Percentiles rank a stretch among this genome's conserved stretches.
phyloP scores from a whole-genome alignment of 768 basidiomycete species.

The Mrakia frigida region DNA sequence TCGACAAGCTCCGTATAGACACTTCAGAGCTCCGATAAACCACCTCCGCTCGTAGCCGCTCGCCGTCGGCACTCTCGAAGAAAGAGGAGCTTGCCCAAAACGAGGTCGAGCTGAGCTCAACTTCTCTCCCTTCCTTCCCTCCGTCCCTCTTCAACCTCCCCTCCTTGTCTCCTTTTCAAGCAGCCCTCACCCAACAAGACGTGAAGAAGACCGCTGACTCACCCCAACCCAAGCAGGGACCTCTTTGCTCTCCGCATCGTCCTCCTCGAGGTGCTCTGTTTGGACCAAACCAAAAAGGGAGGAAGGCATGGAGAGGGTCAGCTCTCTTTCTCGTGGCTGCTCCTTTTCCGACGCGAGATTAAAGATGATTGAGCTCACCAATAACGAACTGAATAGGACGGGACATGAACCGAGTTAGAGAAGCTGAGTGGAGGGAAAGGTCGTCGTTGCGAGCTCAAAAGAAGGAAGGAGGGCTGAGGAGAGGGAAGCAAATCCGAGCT shows the following conservation, averaged over 20 bases:
- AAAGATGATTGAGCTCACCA: slow-evolving; percentile 26
- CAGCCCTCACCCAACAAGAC: background rate
- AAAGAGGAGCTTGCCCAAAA: too few relatives aligned
- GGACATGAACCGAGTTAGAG: background rate
- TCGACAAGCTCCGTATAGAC: too few relatives aligned
- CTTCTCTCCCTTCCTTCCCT: too few relatives aligned
- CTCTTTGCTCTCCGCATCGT: slow-evolving; percentile 65
- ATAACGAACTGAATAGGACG: slow-evolving; percentile 34
- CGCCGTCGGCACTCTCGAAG: too few relatives aligned
- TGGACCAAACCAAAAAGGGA: background rate
- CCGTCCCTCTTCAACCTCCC: background rate
- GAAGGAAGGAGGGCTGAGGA: background rate
- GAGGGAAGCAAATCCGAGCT: background rate
- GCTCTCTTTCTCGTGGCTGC: too few relatives aligned
- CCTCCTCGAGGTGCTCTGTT: slow-evolving; percentile 91
- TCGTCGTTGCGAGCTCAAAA: too few relatives aligned
- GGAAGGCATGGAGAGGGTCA: too few relatives aligned
- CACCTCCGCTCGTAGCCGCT: too few relatives aligned
- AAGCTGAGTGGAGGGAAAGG: background rate
- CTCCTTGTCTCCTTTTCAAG: too few relatives aligned
- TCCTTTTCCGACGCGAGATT: background rate
- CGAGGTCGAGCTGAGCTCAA: slow-evolving; percentile 53
- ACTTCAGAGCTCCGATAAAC: too few relatives aligned
- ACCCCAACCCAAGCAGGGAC: slow-evolving; percentile 64
- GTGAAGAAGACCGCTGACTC: background rate